These are phyloP conservation scores for Acanthamoeba polyphaga DNA, from an alignment of 208 protist genomes.

Conservation along the genomic window DNA sequence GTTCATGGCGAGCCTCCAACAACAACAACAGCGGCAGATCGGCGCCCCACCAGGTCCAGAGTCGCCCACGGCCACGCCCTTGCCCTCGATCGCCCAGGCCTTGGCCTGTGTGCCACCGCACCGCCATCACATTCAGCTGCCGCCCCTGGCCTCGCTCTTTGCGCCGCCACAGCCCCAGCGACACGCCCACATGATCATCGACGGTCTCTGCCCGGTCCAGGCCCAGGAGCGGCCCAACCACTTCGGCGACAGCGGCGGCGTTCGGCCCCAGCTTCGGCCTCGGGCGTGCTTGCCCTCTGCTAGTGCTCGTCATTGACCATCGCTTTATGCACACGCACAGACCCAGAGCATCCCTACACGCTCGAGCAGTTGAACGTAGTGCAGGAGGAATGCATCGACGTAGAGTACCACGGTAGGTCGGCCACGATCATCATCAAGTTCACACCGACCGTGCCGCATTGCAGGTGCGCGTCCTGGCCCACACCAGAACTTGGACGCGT, in stretches of 20 bases:
- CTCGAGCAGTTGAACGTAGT: constrained; percentile 90
- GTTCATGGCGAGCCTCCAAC: neutral
- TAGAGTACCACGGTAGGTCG: constrained; percentile 53
- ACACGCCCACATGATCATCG: no score
- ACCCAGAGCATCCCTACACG: constrained; percentile 89
- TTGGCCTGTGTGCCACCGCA: neutral
- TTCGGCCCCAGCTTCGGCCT: neutral
- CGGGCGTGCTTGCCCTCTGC: neutral
- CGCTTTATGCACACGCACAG: constrained; percentile 39
- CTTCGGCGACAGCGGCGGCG: neutral
- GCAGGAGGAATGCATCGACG: constrained; percentile 76
- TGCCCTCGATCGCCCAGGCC: neutral
- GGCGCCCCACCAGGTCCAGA: no score
- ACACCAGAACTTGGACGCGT: neutral
- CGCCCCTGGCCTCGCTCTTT: neutral
- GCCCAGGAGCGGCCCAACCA: neutral
- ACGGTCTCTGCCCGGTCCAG: neutral
- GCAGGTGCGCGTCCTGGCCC: constrained; percentile 76
- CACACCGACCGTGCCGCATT: constrained; percentile 91
- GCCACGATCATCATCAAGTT: constrained; percentile 85
- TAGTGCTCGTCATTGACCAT: neutral
- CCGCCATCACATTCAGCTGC: neutral
- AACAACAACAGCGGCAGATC: neutral
- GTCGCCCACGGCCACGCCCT: neutral
- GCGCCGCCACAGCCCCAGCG: neutral